A percentile compares a stretch with the other conserved stretches of the same genome.
Conservation (phyloP, 23 red algal genomes). For the Gracilaria caudata region DNA sequence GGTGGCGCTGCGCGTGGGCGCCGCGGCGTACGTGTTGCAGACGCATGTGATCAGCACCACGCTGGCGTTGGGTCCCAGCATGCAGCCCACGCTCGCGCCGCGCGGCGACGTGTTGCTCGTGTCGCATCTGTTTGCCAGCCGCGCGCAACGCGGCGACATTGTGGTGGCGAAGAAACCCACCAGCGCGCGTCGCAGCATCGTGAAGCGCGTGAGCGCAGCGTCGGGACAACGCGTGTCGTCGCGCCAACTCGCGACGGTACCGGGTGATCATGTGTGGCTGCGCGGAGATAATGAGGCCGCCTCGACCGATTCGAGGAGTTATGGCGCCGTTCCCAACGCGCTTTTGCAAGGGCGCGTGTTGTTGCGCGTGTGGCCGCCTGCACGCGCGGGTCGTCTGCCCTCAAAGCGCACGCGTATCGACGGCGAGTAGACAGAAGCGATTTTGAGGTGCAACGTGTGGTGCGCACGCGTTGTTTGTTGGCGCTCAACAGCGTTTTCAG, state of each 20-base stretch:
- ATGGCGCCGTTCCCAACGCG: slow-evolving; percentile 79
- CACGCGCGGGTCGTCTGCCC: background rate
- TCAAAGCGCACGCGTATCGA: too few relatives aligned
- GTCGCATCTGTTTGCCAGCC: slow-evolving; percentile 10
- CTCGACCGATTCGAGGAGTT: slow-evolving; percentile 70
- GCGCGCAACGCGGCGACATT: slow-evolving; percentile 50
- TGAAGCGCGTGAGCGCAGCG: slow-evolving; percentile 52
- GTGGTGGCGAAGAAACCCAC: slow-evolving; percentile 73
- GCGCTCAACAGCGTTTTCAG: too few relatives aligned
- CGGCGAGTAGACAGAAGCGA: too few relatives aligned
- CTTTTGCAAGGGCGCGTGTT: slow-evolving; percentile 54
- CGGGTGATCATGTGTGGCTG: slow-evolving; percentile 82
- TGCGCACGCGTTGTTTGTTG: background rate
- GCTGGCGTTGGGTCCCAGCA: slow-evolving; percentile 72
- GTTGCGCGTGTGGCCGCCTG: slow-evolving; percentile 61
- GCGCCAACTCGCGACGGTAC: background rate
- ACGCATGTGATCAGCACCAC: slow-evolving; percentile 64
- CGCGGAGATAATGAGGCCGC: slow-evolving; percentile 69
- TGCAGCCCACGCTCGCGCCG: slow-evolving; percentile 74
- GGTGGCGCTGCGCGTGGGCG: slow-evolving; percentile 35
- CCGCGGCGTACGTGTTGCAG: slow-evolving; percentile 72
- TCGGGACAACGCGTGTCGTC: slow-evolving; percentile 6
- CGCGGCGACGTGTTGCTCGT: slow-evolving; percentile 74
- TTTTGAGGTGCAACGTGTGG: slow-evolving; percentile 11
- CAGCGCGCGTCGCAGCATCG: background rate